These are phyloP conservation scores for Solanum medicagineum DNA, from an alignment of 257 asterid species.

Conservation along the genomic window DNA sequence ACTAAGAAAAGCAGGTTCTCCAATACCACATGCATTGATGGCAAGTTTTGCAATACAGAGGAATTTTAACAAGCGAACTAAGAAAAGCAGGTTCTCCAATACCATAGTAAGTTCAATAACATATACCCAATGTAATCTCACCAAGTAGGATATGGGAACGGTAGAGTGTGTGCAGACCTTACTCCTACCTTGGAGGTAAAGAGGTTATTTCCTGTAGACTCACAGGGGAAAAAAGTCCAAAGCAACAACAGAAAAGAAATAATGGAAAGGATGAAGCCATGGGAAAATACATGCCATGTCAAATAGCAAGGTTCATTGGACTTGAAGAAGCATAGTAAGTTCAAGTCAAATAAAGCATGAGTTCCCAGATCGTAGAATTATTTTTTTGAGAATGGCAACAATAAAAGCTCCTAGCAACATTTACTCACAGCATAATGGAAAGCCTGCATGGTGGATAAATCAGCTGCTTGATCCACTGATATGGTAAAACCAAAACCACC, in stretches of 20 bases:
- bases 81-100: not conserved
- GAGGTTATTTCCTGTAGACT: not conserved
- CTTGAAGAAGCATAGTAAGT: not conserved
- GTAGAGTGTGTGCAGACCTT: not conserved
- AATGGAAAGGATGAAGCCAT: not conserved
- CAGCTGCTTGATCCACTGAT: conserved; percentile 63
- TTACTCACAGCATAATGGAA: conserved; percentile 96
- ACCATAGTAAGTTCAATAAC: not conserved
- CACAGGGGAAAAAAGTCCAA: not conserved
- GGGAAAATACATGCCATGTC: not conserved
- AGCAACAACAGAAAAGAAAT: not conserved
- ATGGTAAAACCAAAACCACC: conserved; percentile 92
- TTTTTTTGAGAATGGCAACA: not conserved
- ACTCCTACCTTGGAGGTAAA: not conserved
- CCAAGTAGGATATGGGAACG: not conserved
- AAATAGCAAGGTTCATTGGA: not conserved
- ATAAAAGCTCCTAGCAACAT: not conserved
- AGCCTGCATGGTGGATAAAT: conserved; percentile 48
- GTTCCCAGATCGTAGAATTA: not conserved
- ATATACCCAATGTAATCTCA: not conserved
- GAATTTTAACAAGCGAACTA: not conserved
- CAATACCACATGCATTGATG: not conserved
- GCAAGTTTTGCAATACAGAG: not conserved
- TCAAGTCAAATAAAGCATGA: not conserved
- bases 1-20: not conserved